Base-by-base conservation (phyloP, 345 rosid species). In the Microcos paniculata region DNA sequence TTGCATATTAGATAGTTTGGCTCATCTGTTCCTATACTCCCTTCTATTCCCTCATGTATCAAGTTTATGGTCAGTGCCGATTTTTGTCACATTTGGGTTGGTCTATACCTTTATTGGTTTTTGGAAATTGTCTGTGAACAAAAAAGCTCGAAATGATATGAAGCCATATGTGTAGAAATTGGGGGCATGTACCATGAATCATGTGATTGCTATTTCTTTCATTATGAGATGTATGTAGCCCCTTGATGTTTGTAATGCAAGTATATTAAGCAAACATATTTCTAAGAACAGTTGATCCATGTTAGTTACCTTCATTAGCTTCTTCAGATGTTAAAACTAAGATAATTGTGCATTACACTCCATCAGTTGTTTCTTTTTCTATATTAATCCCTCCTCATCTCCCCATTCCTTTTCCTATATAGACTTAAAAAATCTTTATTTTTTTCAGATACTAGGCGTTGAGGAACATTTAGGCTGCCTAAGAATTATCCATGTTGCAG, bases 401-500 rank as follows among this genome's bases (percentile, higher is more conserved):
- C 23, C 19, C 21, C 57, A 46, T 28, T 68, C 42, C 11, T 3
- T 28, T 58, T n/a, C 23, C 40, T 52, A 62, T 28, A 71, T 30
- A 26, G 56, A 52, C 72, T 77, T 72, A 68, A 68, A 64, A 38
- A 42, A 52, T 21, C 70, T 48, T 53, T 65, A 52, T 55, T 73
- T 79, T 76, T 62, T 24, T 46, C 84, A 94, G 97, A 89, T 92
- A 72, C 82, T 94, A 21, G 96, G 81, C 70, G 78, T 92, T 84
- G 96, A 94, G 82, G 91, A 90, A 28, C 84, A 78, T 38, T 63
- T 92, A 62, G 78, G 70, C 38, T 81, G 81, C 52, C 87, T 92
- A 58, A 92, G 85, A 78, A 85, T 94, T 80, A 90, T 94, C 76
- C 98, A 94, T 84, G 94, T 94, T 52, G 94, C 96, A 57, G 98